phyloP scores from a whole-genome alignment of 2,329 filamentous ascomycete species.

The Aureobasidium pullulans region DNA sequence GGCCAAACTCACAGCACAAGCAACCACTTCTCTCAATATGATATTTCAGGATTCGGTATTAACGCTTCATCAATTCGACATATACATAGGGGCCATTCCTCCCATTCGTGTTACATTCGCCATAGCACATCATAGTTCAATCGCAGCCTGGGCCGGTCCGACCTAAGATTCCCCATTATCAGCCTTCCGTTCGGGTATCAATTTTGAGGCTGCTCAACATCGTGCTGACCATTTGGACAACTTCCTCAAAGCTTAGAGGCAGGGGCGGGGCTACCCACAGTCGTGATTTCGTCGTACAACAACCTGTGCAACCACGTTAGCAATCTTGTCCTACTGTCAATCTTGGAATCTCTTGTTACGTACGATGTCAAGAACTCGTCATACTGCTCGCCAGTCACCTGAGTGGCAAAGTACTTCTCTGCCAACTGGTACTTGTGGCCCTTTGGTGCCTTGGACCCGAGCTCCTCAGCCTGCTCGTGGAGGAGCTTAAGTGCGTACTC shows the following conservation, averaged over 20 bases:
- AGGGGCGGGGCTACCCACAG: constrained; percentile 56
- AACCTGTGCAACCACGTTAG: constrained; percentile 46
- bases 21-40: background rate
- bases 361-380: constrained; percentile 88
- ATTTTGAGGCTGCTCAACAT: background rate
- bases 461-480: constrained; percentile 72
- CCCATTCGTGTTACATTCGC: background rate
- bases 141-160: constrained; percentile 3
- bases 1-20: background rate
- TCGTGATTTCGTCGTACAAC: constrained; percentile 82
- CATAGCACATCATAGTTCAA: background rate
- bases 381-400: constrained; percentile 96
- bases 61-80: background rate
- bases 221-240: background rate
- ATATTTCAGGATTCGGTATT: background rate
- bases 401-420: constrained; percentile 82
- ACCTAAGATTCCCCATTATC: background rate
- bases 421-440: constrained; percentile 90
- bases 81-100: background rate
- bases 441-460: constrained; percentile 67
- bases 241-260: constrained; percentile 37
- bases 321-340: constrained; percentile 6
- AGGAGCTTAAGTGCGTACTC: constrained; percentile 79
- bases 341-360: constrained; percentile 29
- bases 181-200: constrained; percentile 6